phyloP scores from a whole-genome alignment of 352 stramenopile genomes.

The Peronosclerospora sorghi region DNA sequence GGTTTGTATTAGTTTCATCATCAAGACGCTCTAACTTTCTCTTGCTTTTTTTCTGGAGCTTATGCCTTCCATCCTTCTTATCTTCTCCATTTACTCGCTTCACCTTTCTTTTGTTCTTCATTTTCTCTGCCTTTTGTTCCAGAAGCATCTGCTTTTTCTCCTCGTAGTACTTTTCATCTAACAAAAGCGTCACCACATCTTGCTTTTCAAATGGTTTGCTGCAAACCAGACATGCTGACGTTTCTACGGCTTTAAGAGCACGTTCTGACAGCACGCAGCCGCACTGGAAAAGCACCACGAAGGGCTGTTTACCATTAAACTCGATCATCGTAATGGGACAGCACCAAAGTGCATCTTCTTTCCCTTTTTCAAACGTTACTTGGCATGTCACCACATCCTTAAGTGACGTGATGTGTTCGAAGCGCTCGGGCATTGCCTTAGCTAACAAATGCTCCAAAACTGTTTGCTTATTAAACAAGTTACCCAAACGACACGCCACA shows the following conservation, averaged over 20 bases:
- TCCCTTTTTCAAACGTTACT: slow-evolving; percentile 19
- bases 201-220: slow-evolving; percentile 36
- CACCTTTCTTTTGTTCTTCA: slow-evolving; percentile 46
- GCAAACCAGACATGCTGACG: slow-evolving; percentile 60
- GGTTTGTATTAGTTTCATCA: too few species aligned
- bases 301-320: slow-evolving; percentile 83
- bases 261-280: slow-evolving; percentile 85
- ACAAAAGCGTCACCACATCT: slow-evolving; percentile 50
- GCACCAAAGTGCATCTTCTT: slow-evolving; percentile 11
- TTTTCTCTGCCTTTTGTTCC: slow-evolving; percentile 36
- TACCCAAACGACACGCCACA: slow-evolving; percentile 81
- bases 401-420: slow-evolving; percentile 74
- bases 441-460: slow-evolving; percentile 78
- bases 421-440: slow-evolving; percentile 54
- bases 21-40: slow-evolving; percentile 31
- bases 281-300: slow-evolving; percentile 69
- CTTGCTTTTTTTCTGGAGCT: slow-evolving; percentile 22
- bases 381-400: slow-evolving; percentile 82
- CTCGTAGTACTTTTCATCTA: slow-evolving; percentile 48
- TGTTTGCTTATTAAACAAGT: slow-evolving; percentile 89
- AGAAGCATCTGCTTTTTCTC: slow-evolving; percentile 32
- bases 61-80: slow-evolving; percentile 22
- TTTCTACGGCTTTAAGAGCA: slow-evolving; percentile 74
- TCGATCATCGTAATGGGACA: slow-evolving; percentile 83
- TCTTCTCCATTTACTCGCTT: slow-evolving; percentile 5